Evolutionary conservation across 2,329 filamentous ascomycete genomes (phyloP).

Genomic region (Graphium sp.): DNA sequence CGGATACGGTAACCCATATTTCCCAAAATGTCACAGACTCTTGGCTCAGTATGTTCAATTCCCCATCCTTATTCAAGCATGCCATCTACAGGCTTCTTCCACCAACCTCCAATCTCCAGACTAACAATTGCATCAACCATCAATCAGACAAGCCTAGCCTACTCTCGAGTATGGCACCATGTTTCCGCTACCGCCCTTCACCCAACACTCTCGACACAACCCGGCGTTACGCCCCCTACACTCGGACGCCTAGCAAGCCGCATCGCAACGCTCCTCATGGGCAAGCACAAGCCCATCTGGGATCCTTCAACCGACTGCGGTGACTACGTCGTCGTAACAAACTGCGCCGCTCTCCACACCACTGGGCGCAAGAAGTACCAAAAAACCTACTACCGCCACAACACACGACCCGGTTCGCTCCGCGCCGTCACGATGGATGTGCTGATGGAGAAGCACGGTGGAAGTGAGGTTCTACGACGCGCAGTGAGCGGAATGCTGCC

Average conservation of each 20-base stretch:
- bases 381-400: constrained; percentile 94
- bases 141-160: constrained; percentile 89
- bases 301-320: constrained; percentile 97
- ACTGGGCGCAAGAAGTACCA: constrained; percentile 87
- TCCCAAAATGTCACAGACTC: constrained; percentile 63
- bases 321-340: constrained; percentile 91
- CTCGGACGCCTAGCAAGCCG: constrained; percentile 78
- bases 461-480: constrained; percentile 75
- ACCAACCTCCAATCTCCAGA: not conserved
- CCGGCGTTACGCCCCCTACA: constrained; percentile 49
- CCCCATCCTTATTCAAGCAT: not conserved
- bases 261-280: constrained; percentile 82
- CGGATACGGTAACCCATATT: too few species aligned
- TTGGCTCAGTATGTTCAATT: constrained; percentile 52
- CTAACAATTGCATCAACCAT: not conserved
- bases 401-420: constrained; percentile 73
- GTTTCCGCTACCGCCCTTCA: constrained; percentile 55
- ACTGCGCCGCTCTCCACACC: constrained; percentile 71
- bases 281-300: constrained; percentile 97
- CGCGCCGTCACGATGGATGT: constrained; percentile 86
- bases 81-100: not conserved
- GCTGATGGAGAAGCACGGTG: constrained; percentile 87
- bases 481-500: constrained; percentile 95
- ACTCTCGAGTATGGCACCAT: constrained; percentile 90
- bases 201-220: constrained; percentile 39